Evolutionary conservation across 2,329 filamentous ascomycete species (phyloP).

Genomic region (Lachnellula subtilissima): DNA sequence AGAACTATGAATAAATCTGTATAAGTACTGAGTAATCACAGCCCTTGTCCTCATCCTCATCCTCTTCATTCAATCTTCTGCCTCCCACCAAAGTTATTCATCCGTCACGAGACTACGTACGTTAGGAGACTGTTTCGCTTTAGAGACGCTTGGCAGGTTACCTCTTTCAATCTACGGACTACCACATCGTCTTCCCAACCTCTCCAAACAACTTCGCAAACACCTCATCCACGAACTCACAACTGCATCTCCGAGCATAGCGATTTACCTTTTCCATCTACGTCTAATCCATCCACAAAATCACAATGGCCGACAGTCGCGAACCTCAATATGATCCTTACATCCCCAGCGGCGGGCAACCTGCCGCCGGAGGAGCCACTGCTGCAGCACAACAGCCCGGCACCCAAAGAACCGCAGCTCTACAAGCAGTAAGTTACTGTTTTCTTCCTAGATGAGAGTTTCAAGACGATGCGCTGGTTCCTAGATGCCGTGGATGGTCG

Average conservation of each 20-base stretch:
- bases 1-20: background rate
- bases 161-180: background rate
- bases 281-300: conserved; percentile 3
- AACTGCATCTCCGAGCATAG: conserved; percentile 2
- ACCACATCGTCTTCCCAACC: background rate
- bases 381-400: conserved; percentile 33
- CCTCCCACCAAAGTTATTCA: background rate
- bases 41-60: background rate
- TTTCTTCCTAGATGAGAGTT: conserved; percentile 13
- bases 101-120: no score
- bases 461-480: conserved; percentile 6
- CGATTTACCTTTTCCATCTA: conserved; percentile 1
- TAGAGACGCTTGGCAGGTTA: background rate
- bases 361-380: conserved; percentile 25
- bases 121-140: background rate
- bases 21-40: background rate
- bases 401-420: conserved; percentile 64
- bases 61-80: background rate
- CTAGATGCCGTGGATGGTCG: background rate
- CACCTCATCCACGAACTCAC: background rate
- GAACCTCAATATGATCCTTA: conserved; percentile 32
- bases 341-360: conserved; percentile 24
- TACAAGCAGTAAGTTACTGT: conserved; percentile 73
- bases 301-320: conserved; percentile 28
- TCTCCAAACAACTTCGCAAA: conserved; percentile 1